phyloP scores from a whole-genome alignment of 805 yeast genomes.

The Starmerella bombicola region DNA sequence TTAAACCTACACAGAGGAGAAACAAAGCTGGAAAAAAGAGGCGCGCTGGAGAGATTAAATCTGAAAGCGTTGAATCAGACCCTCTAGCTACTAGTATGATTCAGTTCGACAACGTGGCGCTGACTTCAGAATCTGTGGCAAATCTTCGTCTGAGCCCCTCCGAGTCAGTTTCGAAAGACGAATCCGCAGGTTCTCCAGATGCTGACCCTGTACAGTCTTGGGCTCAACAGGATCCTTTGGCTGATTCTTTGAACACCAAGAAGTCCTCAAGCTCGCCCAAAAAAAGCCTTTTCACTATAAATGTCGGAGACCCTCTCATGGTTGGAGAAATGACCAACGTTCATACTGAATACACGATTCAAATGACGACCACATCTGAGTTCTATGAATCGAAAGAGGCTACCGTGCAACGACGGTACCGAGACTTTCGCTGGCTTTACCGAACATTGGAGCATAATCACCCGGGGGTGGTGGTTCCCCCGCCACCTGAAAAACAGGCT shows the following conservation, averaged over 20 bases:
- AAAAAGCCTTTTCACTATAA: conserved; percentile 11
- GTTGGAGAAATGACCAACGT: conserved; percentile 84
- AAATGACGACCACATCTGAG: conserved; percentile 42
- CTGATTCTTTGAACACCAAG: background rate
- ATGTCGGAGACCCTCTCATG: conserved; percentile 14
- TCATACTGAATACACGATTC: conserved; percentile 76
- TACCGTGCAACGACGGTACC: conserved; percentile 69
- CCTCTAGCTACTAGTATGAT: conserved; percentile 12
- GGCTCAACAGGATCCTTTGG: background rate
- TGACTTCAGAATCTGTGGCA: background rate
- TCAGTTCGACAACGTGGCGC: conserved; percentile 7
- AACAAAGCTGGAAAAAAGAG: conserved; percentile 6
- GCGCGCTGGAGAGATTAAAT: conserved; percentile 8
- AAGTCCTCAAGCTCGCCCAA: background rate
- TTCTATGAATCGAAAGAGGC: conserved; percentile 33
- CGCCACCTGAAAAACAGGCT: conserved; percentile 90
- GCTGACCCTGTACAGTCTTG: background rate
- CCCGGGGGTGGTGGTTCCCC: conserved; percentile 85
- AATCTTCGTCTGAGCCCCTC: background rate
- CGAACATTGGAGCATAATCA: conserved; percentile 75
- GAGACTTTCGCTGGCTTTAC: conserved; percentile 89
- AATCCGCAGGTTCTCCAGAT: background rate
- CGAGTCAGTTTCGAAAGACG: background rate
- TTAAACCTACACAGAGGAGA: background rate
- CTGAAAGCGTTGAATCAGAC: conserved; percentile 10